A percentile compares a stretch with the other conserved stretches of the same genome.
These are phyloP conservation scores for Lachancea lanzarotensis DNA, from an alignment of 805 yeast species.

Conservation along the genomic window DNA sequence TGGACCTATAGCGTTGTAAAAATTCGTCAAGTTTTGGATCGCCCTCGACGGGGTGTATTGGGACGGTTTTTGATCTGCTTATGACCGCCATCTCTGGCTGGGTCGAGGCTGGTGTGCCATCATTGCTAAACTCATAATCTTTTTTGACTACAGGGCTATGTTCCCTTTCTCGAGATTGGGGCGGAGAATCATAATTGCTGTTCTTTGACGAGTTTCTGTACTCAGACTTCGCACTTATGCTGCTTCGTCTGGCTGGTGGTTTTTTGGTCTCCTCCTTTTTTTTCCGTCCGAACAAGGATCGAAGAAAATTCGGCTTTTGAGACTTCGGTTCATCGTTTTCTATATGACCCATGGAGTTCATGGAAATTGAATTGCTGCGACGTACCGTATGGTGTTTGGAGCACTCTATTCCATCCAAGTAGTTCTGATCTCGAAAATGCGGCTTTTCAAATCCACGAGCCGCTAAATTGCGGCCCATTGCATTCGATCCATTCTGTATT, in stretches of 20 bases:
- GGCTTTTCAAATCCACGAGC: conserved; percentile 3
- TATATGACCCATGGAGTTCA: conserved; percentile 8
- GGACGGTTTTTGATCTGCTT: conserved; percentile 16
- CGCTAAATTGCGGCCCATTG: background rate
- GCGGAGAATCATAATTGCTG: no score
- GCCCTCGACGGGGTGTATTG: conserved; percentile 17
- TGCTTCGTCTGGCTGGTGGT: background rate
- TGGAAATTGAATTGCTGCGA: conserved; percentile 31
- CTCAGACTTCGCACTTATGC: conserved; percentile 2
- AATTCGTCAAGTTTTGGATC: conserved; percentile 46
- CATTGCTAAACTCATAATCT: background rate
- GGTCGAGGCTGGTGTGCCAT: no score
- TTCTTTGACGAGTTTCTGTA: background rate
- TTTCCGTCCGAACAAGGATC: conserved; percentile 30
- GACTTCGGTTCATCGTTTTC: conserved; percentile 16
- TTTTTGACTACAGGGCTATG: background rate
- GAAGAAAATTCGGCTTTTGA: conserved; percentile 34
- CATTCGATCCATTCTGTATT: background rate
- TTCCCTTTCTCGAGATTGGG: background rate
- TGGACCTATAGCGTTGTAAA: conserved; percentile 33
- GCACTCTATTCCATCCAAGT: background rate
- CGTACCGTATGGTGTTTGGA: conserved; percentile 14
- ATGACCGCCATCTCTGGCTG: conserved; percentile 1
- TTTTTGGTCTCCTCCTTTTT: conserved; percentile 10
- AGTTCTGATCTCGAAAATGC: background rate